Evolutionary conservation across 2,329 filamentous ascomycete species (phyloP).

Genomic region (Ophiostoma piceae): DNA sequence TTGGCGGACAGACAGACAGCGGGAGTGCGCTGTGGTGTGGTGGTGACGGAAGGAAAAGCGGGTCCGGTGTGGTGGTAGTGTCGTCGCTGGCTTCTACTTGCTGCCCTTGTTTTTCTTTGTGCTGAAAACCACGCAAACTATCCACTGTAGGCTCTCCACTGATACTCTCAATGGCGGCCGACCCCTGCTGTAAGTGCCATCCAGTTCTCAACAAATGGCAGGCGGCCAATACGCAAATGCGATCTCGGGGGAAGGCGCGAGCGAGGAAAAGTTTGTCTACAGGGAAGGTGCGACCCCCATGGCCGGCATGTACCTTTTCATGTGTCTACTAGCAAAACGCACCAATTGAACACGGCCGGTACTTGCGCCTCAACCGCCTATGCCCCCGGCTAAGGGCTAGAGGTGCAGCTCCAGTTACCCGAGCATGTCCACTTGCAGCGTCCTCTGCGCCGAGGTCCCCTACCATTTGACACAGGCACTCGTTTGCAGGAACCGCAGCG

Average conservation of each 20-base stretch:
- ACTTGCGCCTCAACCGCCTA: conserved; percentile 7
- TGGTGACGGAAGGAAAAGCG: conserved; percentile 12
- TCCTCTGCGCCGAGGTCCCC: conserved; percentile 26
- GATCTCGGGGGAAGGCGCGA: conserved; percentile 25
- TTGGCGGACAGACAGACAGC: neutral
- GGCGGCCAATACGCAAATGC: conserved; percentile 17
- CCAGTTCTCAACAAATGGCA: neutral
- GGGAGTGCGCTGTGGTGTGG: neutral
- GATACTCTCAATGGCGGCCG: neutral
- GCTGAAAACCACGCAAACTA: conserved; percentile 12
- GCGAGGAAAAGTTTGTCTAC: conserved; percentile 8
- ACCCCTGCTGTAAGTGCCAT: conserved; percentile 1
- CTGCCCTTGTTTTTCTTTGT: conserved; percentile 1
- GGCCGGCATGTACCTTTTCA: neutral
- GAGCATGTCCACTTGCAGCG: conserved; percentile 22
- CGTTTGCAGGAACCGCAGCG: too few species aligned
- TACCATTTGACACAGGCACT: neutral
- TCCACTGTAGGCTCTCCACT: neutral
- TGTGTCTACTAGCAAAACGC: neutral
- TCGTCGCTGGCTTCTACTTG: neutral
- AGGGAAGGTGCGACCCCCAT: neutral
- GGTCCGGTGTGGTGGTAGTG: neutral
- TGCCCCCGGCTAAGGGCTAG: conserved; percentile 21
- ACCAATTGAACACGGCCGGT: conserved; percentile 1
- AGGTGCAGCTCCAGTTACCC: conserved; percentile 26